phyloP scores from a whole-genome alignment of 1,284 basidiomycete species.

The Amylostereum areolatum region DNA sequence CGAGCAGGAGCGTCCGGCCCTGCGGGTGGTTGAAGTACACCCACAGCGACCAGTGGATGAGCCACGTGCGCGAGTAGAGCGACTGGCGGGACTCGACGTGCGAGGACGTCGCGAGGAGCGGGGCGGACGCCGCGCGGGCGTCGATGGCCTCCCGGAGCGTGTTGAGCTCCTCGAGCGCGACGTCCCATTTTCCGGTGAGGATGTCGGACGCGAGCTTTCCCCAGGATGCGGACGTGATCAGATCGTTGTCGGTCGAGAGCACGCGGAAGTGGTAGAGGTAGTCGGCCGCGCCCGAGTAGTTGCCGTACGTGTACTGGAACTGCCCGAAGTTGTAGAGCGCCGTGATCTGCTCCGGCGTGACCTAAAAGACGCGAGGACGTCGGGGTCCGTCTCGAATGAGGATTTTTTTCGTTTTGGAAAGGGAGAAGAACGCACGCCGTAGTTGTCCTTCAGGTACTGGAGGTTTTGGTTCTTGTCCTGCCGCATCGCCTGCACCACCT shows the following conservation, averaged over 20 bases:
- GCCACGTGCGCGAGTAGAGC: slow-evolving; percentile 94
- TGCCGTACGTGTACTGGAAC: slow-evolving; percentile 96
- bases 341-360: slow-evolving; percentile 92
- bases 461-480: slow-evolving; percentile 98
- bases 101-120: slow-evolving; percentile 37
- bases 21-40: slow-evolving; percentile 97
- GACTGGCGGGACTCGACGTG: slow-evolving; percentile 67
- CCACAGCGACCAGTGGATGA: slow-evolving; percentile 97
- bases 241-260: slow-evolving; percentile 87
- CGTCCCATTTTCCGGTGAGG: slow-evolving; percentile 91
- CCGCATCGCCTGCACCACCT: slow-evolving; percentile 83
- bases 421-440: slow-evolving; percentile 56
- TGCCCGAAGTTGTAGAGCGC: slow-evolving; percentile 97
- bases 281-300: slow-evolving; percentile 94
- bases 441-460: slow-evolving; percentile 90
- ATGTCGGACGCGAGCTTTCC: slow-evolving; percentile 97
- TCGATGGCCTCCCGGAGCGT: slow-evolving; percentile 91
- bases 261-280: slow-evolving; percentile 99
- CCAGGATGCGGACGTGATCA: slow-evolving; percentile 96
- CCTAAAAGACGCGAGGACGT: slow-evolving; percentile 35
- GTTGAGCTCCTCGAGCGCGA: slow-evolving; percentile 90
- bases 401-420: slow-evolving; percentile 3
- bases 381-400: neutral
- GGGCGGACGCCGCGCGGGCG: slow-evolving; percentile 48
- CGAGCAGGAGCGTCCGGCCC: slow-evolving; percentile 89